Base-by-base conservation (phyloP, 306 rosid genomes). In the Carpinus fangiana region DNA sequence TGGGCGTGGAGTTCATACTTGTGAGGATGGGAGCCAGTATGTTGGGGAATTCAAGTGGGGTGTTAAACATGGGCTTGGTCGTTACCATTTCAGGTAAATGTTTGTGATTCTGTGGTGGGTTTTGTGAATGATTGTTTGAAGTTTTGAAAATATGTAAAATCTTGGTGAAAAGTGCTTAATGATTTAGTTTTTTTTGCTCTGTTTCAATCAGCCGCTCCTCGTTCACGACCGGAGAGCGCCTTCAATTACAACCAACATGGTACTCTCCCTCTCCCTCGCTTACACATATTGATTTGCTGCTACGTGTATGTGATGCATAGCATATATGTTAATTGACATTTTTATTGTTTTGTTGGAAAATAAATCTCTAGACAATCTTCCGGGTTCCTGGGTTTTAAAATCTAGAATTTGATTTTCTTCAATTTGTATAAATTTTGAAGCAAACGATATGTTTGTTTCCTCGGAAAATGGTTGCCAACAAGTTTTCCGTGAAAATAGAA, bases 171-270 rank as follows among this genome's bases (percentile, higher is more conserved):
- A n/a, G n/a, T n/a, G n/a, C n/a, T n/a, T n/a, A n/a, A n/a, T n/a
- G n/a, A n/a, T n/a, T n/a, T n/a, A n/a, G n/a, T n/a, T n/a, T n/a
- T n/a, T 8, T 51, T 11, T 8, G 1, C 20, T 36, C 34, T 34
- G 45, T 55, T 55, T 14, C 48, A 47, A 17, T 76, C 45, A 12
- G 60, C 45, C 21, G 61, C 76, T 26, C 14, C n/a, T 28, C 23
- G 66, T 13, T 2, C 47, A 10, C 65, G 7, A 16, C 4, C 5
- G 26, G 45, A 7, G 64, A 64, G 70, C 12, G 28, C 69, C 80
- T 71, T 66, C 79, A 45, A 28, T 14, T 36, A 54, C 53, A 17
- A 78, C 38, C 69, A 82, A 53, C 66, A 85, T 85, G 88, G 86
- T 85, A 72, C 14, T 41, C 73, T 76, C 8, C 57, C 50, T 55